Evolutionary conservation across 805 yeast genomes (phyloP).

Genomic region (Spathaspora gorwiae): DNA sequence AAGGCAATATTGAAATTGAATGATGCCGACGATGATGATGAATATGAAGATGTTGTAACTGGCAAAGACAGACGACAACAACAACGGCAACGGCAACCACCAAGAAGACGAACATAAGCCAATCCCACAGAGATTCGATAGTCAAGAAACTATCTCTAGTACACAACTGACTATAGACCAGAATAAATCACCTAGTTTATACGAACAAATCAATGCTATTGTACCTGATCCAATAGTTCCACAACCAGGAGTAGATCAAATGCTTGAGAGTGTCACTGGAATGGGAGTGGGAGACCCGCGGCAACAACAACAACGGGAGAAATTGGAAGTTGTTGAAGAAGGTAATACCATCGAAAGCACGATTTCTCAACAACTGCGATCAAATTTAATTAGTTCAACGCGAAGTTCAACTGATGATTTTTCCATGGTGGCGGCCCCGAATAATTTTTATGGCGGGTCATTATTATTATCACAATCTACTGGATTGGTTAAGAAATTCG

Average conservation of each 20-base stretch:
- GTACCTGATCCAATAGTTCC: slow-evolving; percentile 3
- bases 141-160: slow-evolving; percentile 4
- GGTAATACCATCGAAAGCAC: not conserved
- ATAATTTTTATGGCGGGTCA: slow-evolving; percentile 40
- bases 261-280: not conserved
- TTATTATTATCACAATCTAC: slow-evolving; percentile 40
- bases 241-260: slow-evolving; percentile 5
- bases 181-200: slow-evolving; percentile 6
- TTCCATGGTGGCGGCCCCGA: slow-evolving; percentile 7
- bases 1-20: slow-evolving; percentile 36
- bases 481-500: slow-evolving; percentile 35
- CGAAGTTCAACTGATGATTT: slow-evolving; percentile 26
- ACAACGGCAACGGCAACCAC: not conserved
- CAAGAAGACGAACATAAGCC: slow-evolving; percentile 2
- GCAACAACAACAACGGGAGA: not conserved
- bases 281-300: not conserved
- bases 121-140: slow-evolving; percentile 8
- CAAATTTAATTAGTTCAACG: slow-evolving; percentile 7
- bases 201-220: slow-evolving; percentile 8
- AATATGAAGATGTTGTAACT: slow-evolving; percentile 32
- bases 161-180: not conserved
- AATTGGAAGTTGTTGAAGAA: slow-evolving; percentile 1
- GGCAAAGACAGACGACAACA: slow-evolving; percentile 2
- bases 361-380: not conserved
- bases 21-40: slow-evolving; percentile 21